Percentiles rank a stretch among this genome's conserved stretches.
Conservation (phyloP, 2,329 filamentous ascomycete genomes). For the Ustulina deusta region DNA sequence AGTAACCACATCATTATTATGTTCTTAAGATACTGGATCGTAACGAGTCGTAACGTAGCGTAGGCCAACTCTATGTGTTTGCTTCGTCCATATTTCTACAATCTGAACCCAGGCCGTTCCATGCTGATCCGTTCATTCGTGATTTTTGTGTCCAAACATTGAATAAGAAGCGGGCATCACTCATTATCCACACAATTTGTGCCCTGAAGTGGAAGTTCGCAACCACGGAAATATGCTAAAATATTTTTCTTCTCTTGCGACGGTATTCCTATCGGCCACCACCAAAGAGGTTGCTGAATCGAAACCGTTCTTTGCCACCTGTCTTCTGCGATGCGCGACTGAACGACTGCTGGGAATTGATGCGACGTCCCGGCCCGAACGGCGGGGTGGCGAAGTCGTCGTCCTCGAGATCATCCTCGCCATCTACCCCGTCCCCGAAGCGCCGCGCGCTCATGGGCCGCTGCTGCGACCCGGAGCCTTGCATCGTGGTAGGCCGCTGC, state of each 20-base stretch:
- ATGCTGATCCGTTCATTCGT: background rate
- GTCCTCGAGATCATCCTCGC: slow-evolving; percentile 40
- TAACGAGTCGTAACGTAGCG: slow-evolving; percentile 9
- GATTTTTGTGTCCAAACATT: background rate
- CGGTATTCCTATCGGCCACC: slow-evolving; percentile 21
- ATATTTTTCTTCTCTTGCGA: background rate
- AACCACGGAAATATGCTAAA: background rate
- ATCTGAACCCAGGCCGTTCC: slow-evolving; percentile 7
- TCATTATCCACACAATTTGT: slow-evolving; percentile 6
- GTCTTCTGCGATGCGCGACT: slow-evolving; percentile 48
- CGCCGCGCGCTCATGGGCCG: slow-evolving; percentile 44
- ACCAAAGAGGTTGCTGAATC: slow-evolving; percentile 46
- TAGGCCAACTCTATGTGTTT: slow-evolving; percentile 12
- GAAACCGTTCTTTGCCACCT: slow-evolving; percentile 47
- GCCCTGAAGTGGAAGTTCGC: background rate
- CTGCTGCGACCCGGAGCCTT: slow-evolving; percentile 38
- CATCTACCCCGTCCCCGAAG: slow-evolving; percentile 26
- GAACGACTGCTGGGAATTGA: slow-evolving; percentile 52
- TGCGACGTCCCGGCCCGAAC: slow-evolving; percentile 44
- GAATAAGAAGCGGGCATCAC: background rate
- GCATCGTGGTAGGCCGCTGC: slow-evolving; percentile 37
- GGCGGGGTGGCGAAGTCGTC: slow-evolving; percentile 45
- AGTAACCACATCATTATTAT: slow-evolving; percentile 9
- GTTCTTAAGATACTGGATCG: background rate
- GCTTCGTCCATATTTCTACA: slow-evolving; percentile 9